Evolutionary conservation across 176 grass and related monocot genomes (phyloP), one percentile per base, ranked within the genome.

Genomic region (barley (Hordeum vulgare)): DNA sequence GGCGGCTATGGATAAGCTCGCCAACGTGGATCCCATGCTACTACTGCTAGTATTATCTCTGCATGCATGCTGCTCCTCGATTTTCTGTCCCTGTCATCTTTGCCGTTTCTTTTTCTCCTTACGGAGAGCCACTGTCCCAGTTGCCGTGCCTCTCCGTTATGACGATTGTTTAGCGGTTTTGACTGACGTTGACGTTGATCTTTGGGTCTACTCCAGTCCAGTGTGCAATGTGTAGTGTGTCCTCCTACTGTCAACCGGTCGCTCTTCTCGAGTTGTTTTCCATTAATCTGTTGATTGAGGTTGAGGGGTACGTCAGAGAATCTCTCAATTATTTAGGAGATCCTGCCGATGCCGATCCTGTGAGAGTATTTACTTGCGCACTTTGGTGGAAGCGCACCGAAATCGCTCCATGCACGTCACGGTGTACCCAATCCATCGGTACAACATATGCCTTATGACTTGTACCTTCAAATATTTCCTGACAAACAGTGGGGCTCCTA

Each of bases 1-100:
- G 33, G 85, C 85, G 18, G 20, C 78, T 67, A 14, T 56, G 81
- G 87, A 89, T 84, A 86, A 26, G 56, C 44, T 81, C 54, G 57
- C 41, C 35, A 81, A 45, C 11, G 41, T 65, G 75, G 63, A 77
- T 81, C 36, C 9, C 69, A 59, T 78, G 65, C 80, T 34, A 45
- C n/a, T 49, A 15, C 80, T 34, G 27, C n/a, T 49, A 15, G 3
- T 15, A 47, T 17, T 13, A 17, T 25, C 11, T 59, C 11, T 23
- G 8, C 10, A 42, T 54, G 84, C 68, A 54, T n/a, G 11, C 44
- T 57, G 3, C 57, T 51, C 29, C 70, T 54, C 11, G 6, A 25
- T 42, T 57, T 37, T 6, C 37, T 8, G 7, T 26, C 71, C 14
- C 42, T 47, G 12, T 73, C 70, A 41, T 73, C 47, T 47, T 49